Evolutionary conservation across 2,329 filamentous ascomycete species (phyloP).

Genomic region (Cordyceps pruinosa): DNA sequence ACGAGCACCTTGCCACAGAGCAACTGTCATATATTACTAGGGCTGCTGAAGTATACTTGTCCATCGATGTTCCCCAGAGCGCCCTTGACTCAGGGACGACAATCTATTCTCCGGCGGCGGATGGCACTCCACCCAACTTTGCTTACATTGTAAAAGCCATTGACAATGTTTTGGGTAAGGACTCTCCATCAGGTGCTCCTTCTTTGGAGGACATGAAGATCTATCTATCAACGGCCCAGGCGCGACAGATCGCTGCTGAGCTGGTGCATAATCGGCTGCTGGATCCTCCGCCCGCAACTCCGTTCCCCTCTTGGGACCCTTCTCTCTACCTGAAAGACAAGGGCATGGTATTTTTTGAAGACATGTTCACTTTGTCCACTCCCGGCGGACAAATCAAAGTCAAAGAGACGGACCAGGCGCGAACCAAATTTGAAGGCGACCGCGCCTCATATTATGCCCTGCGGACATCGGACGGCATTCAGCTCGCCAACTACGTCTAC

Average conservation of each 20-base stretch:
- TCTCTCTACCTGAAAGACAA: background rate
- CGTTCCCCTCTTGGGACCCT: background rate
- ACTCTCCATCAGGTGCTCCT: background rate
- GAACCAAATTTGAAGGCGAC: slow-evolving; percentile 5
- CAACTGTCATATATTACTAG: background rate
- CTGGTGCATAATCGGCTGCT: slow-evolving; percentile 3
- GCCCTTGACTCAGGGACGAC: background rate
- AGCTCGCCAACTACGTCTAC: slow-evolving; percentile 9
- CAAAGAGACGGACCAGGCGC: background rate
- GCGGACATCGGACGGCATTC: slow-evolving; percentile 5
- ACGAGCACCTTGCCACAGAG: background rate
- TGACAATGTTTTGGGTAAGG: background rate
- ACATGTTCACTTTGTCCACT: slow-evolving; percentile 1
- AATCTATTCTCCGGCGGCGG: background rate
- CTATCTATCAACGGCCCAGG: slow-evolving; percentile 2
- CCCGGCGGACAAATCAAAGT: background rate
- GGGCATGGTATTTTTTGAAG: background rate
- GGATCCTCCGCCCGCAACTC: slow-evolving; percentile 3
- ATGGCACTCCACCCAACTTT: slow-evolving; percentile 1
- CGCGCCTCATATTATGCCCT: slow-evolving; percentile 6
- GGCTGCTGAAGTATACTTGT: background rate
- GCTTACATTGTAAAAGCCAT: slow-evolving; percentile 1
- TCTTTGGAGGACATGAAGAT: background rate
- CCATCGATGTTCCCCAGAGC: background rate
- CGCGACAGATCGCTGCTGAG: slow-evolving; percentile 1